Evolutionary conservation across 2,329 filamentous ascomycete genomes (phyloP).

Genomic region (Penicillium sp.): DNA sequence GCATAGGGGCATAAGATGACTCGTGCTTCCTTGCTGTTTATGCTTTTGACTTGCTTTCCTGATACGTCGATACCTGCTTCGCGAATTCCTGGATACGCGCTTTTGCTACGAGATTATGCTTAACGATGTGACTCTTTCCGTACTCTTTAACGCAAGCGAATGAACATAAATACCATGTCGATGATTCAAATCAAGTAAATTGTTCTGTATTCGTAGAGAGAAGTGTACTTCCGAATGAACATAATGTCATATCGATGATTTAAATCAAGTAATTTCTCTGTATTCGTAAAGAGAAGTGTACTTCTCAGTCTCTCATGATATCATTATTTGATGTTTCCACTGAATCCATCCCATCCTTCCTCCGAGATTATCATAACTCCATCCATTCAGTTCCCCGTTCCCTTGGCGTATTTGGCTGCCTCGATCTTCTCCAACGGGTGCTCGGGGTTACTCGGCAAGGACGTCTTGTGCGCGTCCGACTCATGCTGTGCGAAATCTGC

Average conservation of each 20-base stretch:
- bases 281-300: neutral
- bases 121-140: conserved; percentile 7
- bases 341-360: neutral
- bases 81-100: neutral
- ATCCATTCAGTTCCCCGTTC: neutral
- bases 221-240: conserved; percentile 3
- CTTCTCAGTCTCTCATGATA: neutral
- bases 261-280: neutral
- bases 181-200: neutral
- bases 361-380: neutral
- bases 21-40: conserved; percentile 6
- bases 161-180: conserved; percentile 4
- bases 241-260: neutral
- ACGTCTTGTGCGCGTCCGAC: conserved; percentile 26
- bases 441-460: conserved; percentile 40
- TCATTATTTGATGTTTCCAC: neutral
- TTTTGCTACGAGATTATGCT: conserved; percentile 14
- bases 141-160: conserved; percentile 9
- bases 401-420: conserved; percentile 31
- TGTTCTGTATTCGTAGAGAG: neutral
- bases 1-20: conserved; percentile 15
- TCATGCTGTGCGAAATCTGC: conserved; percentile 16
- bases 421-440: conserved; percentile 38
- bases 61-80: conserved; percentile 1
- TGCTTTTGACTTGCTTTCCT: neutral